phyloP scores from a whole-genome alignment of 441 rosid genomes.

The Breynia disticha region DNA sequence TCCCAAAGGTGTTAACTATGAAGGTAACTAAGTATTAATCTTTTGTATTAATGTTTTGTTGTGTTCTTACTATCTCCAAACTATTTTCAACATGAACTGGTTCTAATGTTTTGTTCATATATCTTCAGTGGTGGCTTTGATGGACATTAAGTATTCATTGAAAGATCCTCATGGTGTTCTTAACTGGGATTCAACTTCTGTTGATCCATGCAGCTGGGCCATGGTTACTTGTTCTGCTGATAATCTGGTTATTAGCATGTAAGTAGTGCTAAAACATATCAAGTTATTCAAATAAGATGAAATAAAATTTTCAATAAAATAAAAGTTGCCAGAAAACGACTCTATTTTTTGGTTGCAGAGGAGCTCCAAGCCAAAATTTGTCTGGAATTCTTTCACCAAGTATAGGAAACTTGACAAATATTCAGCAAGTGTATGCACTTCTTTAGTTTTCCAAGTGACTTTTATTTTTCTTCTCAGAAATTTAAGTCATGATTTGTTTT shows the following conservation, averaged over 20 bases:
- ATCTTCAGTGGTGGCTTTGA: conserved; percentile 67
- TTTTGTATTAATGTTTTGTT: neutral
- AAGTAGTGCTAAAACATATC: conserved; percentile 21
- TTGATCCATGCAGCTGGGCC: conserved; percentile 97
- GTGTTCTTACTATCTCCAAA: neutral
- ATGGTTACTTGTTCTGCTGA: conserved; percentile 77
- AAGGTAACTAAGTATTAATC: conserved; percentile 43
- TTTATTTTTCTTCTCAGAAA: too few relatives aligned
- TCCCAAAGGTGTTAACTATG: conserved; percentile 82
- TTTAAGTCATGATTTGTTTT: neutral
- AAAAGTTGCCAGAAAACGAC: neutral
- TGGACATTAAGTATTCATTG: conserved; percentile 51
- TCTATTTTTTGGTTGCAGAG: conserved; percentile 39
- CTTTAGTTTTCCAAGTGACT: conserved; percentile 1
- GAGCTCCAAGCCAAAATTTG: conserved; percentile 82
- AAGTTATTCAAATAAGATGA: neutral
- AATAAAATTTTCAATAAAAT: neutral
- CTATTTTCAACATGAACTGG: neutral
- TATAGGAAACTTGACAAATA: conserved; percentile 80
- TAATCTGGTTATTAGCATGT: conserved; percentile 70
- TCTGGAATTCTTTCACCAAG: conserved; percentile 77
- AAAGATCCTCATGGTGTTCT: conserved; percentile 77
- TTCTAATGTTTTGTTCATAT: conserved; percentile 4
- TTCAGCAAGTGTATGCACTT: conserved; percentile 68
- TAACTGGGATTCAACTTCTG: conserved; percentile 80